phyloP scores from a whole-genome alignment of 768 basidiomycete genomes.

The Collybia sp. region DNA sequence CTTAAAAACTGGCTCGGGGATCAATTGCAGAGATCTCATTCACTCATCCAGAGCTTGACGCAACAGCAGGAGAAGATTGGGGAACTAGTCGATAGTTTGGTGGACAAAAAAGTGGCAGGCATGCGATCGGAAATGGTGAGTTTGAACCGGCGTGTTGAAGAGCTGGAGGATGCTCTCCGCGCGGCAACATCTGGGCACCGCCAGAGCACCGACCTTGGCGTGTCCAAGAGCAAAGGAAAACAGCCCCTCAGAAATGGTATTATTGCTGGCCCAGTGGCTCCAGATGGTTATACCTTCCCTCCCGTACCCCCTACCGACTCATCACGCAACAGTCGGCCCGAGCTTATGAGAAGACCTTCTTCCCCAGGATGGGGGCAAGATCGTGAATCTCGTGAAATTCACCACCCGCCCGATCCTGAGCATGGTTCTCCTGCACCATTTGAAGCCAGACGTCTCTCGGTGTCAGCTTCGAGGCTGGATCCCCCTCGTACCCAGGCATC shows the following conservation, averaged over 20 bases:
- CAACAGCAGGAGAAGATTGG: slow-evolving; percentile 64
- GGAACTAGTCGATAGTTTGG: slow-evolving; percentile 51
- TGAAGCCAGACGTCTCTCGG: slow-evolving; percentile 44
- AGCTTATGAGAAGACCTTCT: slow-evolving; percentile 27
- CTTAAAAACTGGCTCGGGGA: slow-evolving; percentile 74
- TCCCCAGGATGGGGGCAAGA: slow-evolving; percentile 38
- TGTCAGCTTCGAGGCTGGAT: slow-evolving; percentile 47
- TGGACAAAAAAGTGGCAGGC: slow-evolving; percentile 55
- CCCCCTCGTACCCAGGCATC: slow-evolving; percentile 26
- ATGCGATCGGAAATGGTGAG: slow-evolving; percentile 57
- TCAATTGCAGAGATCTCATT: slow-evolving; percentile 61
- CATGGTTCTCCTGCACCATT: slow-evolving; percentile 44
- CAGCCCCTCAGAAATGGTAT: slow-evolving; percentile 34
- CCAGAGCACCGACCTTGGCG: slow-evolving; percentile 19
- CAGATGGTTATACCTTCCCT: slow-evolving; percentile 45
- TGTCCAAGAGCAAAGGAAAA: slow-evolving; percentile 21
- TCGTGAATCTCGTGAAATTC: slow-evolving; percentile 28
- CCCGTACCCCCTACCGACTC: slow-evolving; percentile 22
- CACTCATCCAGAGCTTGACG: slow-evolving; percentile 44
- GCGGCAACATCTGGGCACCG: slow-evolving; percentile 19
- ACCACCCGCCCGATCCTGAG: slow-evolving; percentile 30
- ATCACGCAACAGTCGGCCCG: slow-evolving; percentile 25
- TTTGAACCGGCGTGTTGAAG: slow-evolving; percentile 62
- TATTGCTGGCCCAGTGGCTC: slow-evolving; percentile 19
- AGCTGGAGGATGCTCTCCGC: slow-evolving; percentile 53